These are phyloP conservation scores for Erodium maritimum DNA, from an alignment of 345 rosid species.

Conservation along the genomic window DNA sequence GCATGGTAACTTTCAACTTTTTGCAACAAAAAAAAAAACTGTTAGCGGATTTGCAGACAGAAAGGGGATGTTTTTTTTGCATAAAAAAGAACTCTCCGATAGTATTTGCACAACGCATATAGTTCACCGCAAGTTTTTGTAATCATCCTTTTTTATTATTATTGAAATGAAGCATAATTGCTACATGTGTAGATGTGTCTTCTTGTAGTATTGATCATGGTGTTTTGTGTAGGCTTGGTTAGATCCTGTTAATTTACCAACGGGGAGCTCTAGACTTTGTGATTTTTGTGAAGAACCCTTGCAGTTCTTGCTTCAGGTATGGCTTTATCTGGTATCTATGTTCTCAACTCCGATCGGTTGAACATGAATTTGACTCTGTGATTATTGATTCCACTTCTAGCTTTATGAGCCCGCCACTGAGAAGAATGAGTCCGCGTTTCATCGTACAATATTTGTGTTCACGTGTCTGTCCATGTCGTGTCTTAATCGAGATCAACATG, in stretches of 20 bases:
- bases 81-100: no score
- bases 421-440: constrained; percentile 54
- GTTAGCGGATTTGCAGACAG: no score
- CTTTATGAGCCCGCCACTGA: constrained; percentile 66
- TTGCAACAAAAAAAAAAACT: no score
- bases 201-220: constrained; percentile 4
- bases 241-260: constrained; percentile 70
- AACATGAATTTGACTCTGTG: background rate
- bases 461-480: constrained; percentile 79
- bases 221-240: constrained; percentile 59
- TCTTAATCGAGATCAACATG: constrained; percentile 87
- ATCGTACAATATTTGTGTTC: constrained; percentile 65
- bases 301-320: constrained; percentile 79
- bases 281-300: constrained; percentile 71
- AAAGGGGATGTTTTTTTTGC: no score
- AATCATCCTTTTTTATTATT: no score
- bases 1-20: no score
- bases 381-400: constrained; percentile 19
- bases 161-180: background rate
- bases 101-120: no score
- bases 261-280: constrained; percentile 46
- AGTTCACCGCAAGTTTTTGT: no score
- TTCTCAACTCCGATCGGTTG: background rate
- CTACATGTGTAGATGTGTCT: background rate
- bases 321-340: background rate